phyloP scores from a whole-genome alignment of 169 alveolate genomes.

The Condylostoma magnum region DNA sequence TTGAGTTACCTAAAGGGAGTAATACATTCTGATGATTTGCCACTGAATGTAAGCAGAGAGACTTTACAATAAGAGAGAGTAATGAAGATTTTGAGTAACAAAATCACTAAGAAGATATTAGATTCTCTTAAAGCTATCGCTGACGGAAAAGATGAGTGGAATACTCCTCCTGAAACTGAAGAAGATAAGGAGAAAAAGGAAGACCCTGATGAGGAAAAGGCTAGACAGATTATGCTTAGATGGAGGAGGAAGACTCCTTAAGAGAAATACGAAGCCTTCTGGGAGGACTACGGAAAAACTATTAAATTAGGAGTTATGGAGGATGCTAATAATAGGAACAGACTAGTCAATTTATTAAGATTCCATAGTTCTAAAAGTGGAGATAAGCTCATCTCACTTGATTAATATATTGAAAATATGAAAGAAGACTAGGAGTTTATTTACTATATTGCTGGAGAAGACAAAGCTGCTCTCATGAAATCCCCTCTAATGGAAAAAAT shows the following conservation, averaged over 20 bases:
- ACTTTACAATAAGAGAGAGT: slow-evolving; percentile 92
- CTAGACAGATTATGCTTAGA: slow-evolving; percentile 55
- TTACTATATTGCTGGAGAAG: slow-evolving; percentile 94
- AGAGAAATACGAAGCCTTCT: slow-evolving; percentile 88
- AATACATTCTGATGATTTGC: slow-evolving; percentile 97
- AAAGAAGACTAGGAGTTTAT: slow-evolving; percentile 92
- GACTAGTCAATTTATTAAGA: slow-evolving; percentile 89
- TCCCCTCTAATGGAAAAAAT: slow-evolving; percentile 94
- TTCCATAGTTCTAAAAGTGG: slow-evolving; percentile 81
- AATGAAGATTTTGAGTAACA: slow-evolving; percentile 93
- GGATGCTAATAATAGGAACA: slow-evolving; percentile 94
- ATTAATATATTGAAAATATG: slow-evolving; percentile 91
- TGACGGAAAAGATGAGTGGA: slow-evolving; percentile 76
- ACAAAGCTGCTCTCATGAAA: slow-evolving; percentile 83
- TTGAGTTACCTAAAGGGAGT: slow-evolving; percentile 96
- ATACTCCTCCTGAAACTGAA: slow-evolving; percentile 66
- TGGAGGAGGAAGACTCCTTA: slow-evolving; percentile 59
- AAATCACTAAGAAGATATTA: slow-evolving; percentile 91
- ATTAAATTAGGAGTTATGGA: slow-evolving; percentile 96
- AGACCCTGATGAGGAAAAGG: slow-evolving; percentile 46
- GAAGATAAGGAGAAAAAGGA: slow-evolving; percentile 49
- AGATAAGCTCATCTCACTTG: slow-evolving; percentile 82
- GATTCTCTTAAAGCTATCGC: slow-evolving; percentile 89
- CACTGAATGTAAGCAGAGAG: slow-evolving; percentile 97
- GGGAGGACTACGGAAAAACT: slow-evolving; percentile 90